Conservation (phyloP, 1,284 basidiomycete species). For the Trametes hirsuta region DNA sequence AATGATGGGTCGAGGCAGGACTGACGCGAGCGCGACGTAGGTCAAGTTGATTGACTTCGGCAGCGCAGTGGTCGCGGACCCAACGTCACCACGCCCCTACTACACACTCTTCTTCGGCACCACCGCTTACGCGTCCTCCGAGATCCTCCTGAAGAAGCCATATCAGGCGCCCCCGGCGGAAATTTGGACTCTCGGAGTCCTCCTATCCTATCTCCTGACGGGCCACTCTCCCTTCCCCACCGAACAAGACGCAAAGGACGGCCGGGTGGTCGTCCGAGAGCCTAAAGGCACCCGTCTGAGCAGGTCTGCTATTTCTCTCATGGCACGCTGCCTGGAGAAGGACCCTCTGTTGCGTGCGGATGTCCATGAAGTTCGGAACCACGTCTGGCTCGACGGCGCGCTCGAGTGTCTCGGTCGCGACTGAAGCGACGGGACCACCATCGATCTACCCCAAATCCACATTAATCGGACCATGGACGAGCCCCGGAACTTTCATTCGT, state of each 20-base stretch:
- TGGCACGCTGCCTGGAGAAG: slow-evolving; percentile 76
- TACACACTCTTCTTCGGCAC: slow-evolving; percentile 83
- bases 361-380: slow-evolving; percentile 72
- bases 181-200: slow-evolving; percentile 91
- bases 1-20: background rate
- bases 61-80: slow-evolving; percentile 80
- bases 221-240: slow-evolving; percentile 86
- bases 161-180: slow-evolving; percentile 83
- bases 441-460: background rate
- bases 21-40: slow-evolving; percentile 38
- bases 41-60: slow-evolving; percentile 96
- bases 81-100: slow-evolving; percentile 62
- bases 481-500: slow-evolving; percentile 18
- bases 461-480: slow-evolving; percentile 8
- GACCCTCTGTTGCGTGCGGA: slow-evolving; percentile 69
- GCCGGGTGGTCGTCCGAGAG: slow-evolving; percentile 41
- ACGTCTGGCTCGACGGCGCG: slow-evolving; percentile 68
- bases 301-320: slow-evolving; percentile 43
- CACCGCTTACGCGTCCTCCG: slow-evolving; percentile 78
- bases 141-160: slow-evolving; percentile 77
- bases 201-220: slow-evolving; percentile 85
- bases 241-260: slow-evolving; percentile 64
- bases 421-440: slow-evolving; percentile 1
- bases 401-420: slow-evolving; percentile 30
- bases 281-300: slow-evolving; percentile 25